A percentile compares a stretch with the other conserved stretches of the same genome.
Conservation (phyloP, 2,329 filamentous ascomycete species). For the Stagonosporopsis rhizophila region DNA sequence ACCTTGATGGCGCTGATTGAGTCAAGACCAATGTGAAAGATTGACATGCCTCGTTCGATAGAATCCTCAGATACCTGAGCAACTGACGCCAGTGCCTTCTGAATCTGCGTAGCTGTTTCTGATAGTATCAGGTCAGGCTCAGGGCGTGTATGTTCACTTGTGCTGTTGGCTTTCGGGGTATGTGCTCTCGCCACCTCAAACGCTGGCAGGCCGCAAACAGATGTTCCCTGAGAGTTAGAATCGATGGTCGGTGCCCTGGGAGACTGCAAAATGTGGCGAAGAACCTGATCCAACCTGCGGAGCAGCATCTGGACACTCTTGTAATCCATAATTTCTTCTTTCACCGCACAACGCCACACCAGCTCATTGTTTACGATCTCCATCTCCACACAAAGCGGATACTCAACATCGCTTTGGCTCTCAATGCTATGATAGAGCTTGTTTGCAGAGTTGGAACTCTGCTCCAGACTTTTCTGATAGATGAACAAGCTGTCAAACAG, state of each 20-base stretch:
- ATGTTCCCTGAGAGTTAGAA: conserved; percentile 61
- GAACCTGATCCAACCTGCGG: conserved; percentile 63
- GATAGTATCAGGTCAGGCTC: conserved; percentile 31
- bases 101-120: conserved; percentile 50
- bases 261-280: conserved; percentile 63
- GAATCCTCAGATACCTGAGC: conserved; percentile 65
- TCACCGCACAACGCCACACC: conserved; percentile 76
- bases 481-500: conserved; percentile 72
- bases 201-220: conserved; percentile 69
- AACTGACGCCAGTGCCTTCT: conserved; percentile 59
- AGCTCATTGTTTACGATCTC: conserved; percentile 66
- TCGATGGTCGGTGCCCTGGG: conserved; percentile 61
- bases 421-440: conserved; percentile 68
- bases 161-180: not conserved
- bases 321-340: conserved; percentile 61
- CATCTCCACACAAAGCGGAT: conserved; percentile 82
- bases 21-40: conserved; percentile 88
- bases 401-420: conserved; percentile 75
- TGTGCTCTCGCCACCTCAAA: conserved; percentile 40
- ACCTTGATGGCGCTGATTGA: conserved; percentile 93
- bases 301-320: conserved; percentile 61
- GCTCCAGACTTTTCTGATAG: conserved; percentile 63
- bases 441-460: conserved; percentile 53
- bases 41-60: conserved; percentile 67
- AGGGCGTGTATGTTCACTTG: not conserved